Evolutionary conservation across 2,329 filamentous ascomycete genomes (phyloP).

Genomic region (Beauveria pseudobassiana): DNA sequence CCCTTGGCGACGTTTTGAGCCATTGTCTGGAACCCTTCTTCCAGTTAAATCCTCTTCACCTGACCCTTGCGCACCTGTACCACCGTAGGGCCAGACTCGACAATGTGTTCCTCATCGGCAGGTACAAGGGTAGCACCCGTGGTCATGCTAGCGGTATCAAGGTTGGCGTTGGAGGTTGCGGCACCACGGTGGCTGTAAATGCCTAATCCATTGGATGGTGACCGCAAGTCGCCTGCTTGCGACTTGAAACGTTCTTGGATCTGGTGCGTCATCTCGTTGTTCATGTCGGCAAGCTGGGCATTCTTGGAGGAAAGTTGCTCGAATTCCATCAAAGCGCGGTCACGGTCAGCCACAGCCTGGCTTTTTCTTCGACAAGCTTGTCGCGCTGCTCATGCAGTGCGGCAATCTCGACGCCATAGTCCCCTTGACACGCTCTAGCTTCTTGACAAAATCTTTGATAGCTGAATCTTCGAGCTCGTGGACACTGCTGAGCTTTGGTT

Average conservation of each 20-base stretch:
- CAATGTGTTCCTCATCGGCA: conserved; percentile 58
- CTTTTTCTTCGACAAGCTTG: conserved; percentile 74
- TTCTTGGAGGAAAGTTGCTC: conserved; percentile 94
- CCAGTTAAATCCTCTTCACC: conserved; percentile 96
- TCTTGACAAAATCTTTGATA: conserved; percentile 84
- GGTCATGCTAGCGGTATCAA: conserved; percentile 46
- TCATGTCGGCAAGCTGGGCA: conserved; percentile 85
- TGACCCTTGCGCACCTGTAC: conserved; percentile 93
- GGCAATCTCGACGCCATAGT: conserved; percentile 51
- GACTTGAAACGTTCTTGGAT: conserved; percentile 91
- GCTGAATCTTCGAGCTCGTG: conserved; percentile 79
- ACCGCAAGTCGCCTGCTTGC: conserved; percentile 46
- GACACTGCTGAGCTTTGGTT: conserved; percentile 63
- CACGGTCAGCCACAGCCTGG: conserved; percentile 74
- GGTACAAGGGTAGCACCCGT: conserved; percentile 53
- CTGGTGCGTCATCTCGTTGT: conserved; percentile 89
- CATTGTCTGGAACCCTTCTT: conserved; percentile 89
- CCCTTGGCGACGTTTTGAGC: conserved; percentile 93
- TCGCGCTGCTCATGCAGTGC: conserved; percentile 65
- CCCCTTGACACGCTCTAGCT: conserved; percentile 54
- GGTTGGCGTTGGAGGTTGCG: conserved; percentile 42
- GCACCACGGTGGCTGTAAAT: conserved; percentile 49
- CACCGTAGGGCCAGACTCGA: conserved; percentile 77
- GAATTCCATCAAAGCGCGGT: conserved; percentile 90
- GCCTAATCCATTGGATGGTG: conserved; percentile 45